phyloP scores from a whole-genome alignment of 805 yeast genomes.

The Candida manassasensis region DNA sequence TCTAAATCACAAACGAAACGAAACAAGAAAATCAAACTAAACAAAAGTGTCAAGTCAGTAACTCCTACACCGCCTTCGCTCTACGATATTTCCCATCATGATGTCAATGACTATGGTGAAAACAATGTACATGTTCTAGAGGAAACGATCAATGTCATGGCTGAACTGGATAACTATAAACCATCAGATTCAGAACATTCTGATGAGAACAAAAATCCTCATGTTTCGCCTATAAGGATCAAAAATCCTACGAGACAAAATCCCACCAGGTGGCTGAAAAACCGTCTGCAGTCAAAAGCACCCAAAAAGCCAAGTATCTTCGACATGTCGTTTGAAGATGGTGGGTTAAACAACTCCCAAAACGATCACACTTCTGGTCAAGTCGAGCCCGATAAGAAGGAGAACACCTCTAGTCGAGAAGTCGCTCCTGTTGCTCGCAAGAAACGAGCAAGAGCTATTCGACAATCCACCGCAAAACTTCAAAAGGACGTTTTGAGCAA shows the following conservation, averaged over 20 bases:
- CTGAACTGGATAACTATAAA: not conserved
- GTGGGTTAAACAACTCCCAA: not conserved
- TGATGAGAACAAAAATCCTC: not conserved
- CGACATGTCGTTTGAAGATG: constrained; percentile 10
- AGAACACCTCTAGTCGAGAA: too few relatives aligned
- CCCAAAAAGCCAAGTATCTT: constrained; percentile 7
- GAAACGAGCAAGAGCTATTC: too few relatives aligned
- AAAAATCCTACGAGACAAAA: not conserved
- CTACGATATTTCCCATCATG: constrained; percentile 7
- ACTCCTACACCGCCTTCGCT: not conserved
- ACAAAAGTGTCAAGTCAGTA: not conserved
- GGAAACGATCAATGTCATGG: constrained; percentile 2
- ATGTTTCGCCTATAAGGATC: constrained; percentile 2
- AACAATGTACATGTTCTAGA: constrained; percentile 5
- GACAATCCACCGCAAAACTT: not conserved
- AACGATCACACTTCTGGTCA: too few relatives aligned
- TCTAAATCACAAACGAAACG: constrained; percentile 1
- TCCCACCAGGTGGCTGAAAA: not conserved
- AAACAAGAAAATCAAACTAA: not conserved
- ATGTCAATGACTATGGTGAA: constrained; percentile 10
- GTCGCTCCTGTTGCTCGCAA: too few relatives aligned
- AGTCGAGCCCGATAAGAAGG: too few relatives aligned
- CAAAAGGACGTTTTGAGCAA: not conserved
- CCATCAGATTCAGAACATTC: too few relatives aligned
- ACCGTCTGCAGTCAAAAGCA: not conserved